These are phyloP conservation scores for Annulohypoxylon bovei DNA, from an alignment of 495 filamentous ascomycete species.

Conservation along the genomic window DNA sequence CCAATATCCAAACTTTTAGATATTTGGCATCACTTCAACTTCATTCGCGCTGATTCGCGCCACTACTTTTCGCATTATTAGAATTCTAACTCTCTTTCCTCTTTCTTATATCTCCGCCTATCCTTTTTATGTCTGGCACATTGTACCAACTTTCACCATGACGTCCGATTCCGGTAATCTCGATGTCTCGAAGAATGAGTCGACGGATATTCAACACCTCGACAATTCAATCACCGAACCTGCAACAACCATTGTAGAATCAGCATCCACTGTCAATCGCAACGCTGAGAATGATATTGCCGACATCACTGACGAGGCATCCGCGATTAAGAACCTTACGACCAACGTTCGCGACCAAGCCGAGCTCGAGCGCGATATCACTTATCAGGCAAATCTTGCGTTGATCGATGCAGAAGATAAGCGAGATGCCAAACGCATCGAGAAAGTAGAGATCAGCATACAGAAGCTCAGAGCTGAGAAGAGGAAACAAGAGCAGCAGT, in stretches of 20 bases:
- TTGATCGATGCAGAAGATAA: conserved; percentile 87
- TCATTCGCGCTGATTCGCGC: not conserved
- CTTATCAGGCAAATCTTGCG: conserved; percentile 75
- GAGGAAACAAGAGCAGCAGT: conserved; percentile 54
- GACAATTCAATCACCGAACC: conserved; percentile 6
- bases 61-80: not conserved
- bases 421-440: conserved; percentile 84
- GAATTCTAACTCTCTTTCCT: not conserved
- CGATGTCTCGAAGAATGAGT: conserved; percentile 7
- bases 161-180: conserved; percentile 8
- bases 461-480: conserved; percentile 59
- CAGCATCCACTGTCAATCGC: not conserved
- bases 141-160: conserved; percentile 1
- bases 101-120: not conserved
- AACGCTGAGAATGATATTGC: not conserved
- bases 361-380: conserved; percentile 82
- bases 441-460: conserved; percentile 73
- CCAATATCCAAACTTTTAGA: not conserved
- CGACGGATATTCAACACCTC: not conserved
- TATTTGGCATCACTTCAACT: not conserved
- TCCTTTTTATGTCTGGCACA: not conserved
- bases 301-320: conserved; percentile 60
- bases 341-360: conserved; percentile 83
- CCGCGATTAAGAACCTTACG: conserved; percentile 72
- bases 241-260: conserved; percentile 3